Conservation (phyloP, 768 basidiomycete genomes). For the Asterophora parasitica region DNA sequence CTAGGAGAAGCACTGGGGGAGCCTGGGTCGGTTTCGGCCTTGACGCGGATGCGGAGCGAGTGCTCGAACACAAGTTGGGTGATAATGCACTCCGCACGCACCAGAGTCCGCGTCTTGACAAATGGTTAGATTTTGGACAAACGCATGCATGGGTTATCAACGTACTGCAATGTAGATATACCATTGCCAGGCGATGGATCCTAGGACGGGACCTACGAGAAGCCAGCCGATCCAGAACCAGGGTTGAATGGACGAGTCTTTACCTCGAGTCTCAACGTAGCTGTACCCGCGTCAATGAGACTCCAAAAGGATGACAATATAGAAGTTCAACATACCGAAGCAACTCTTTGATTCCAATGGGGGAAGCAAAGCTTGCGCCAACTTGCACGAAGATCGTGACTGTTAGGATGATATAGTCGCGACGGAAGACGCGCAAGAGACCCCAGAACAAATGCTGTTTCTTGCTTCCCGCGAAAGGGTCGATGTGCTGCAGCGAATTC, state of each 20-base stretch:
- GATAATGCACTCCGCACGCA: constrained; percentile 42
- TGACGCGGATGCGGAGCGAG: constrained; percentile 57
- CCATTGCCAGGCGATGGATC: constrained; percentile 44
- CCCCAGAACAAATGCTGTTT: constrained; percentile 43
- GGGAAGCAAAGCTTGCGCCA: constrained; percentile 27
- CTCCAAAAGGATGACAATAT: neutral
- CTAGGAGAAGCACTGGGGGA: constrained; percentile 6
- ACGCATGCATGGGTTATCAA: neutral
- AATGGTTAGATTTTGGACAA: neutral
- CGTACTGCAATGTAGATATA: constrained; percentile 46
- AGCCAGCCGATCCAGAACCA: constrained; percentile 65
- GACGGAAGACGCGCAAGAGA: constrained; percentile 34
- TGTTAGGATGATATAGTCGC: constrained; percentile 27
- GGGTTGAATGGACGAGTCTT: constrained; percentile 46
- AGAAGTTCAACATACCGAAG: constrained; percentile 26
- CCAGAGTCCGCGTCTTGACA: constrained; percentile 39
- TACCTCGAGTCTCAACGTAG: constrained; percentile 53
- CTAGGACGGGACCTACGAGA: constrained; percentile 42
- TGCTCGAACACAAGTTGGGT: constrained; percentile 41
- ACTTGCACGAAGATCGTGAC: constrained; percentile 24
- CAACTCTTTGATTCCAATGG: constrained; percentile 37
- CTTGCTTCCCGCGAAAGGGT: constrained; percentile 35
- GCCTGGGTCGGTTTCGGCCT: constrained; percentile 30
- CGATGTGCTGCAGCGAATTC: constrained; percentile 26
- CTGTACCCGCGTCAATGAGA: constrained; percentile 25